Percentiles rank a stretch among this genome's conserved stretches.
These are phyloP conservation scores for Spergularia bocconei DNA, from an alignment of 148 eudicot genomes.

Conservation along the genomic window DNA sequence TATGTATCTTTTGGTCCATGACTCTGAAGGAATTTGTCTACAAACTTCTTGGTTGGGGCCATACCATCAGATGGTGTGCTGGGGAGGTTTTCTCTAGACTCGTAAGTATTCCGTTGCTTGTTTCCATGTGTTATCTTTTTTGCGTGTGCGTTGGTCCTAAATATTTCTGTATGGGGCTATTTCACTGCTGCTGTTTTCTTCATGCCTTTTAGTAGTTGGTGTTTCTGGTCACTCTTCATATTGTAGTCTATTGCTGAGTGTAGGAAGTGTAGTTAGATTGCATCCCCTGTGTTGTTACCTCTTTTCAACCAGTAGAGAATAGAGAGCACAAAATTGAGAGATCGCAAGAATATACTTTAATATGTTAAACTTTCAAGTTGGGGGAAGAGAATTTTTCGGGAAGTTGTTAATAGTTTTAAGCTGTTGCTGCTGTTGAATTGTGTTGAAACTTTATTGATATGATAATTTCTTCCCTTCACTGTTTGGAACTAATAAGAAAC, in stretches of 20 bases:
- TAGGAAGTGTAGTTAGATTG: neutral
- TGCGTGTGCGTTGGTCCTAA: neutral
- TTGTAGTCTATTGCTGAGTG: neutral
- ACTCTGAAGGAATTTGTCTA: conserved; percentile 75
- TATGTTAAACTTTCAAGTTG: neutral
- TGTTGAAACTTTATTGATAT: neutral
- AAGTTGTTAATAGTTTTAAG: neutral
- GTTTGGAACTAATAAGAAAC: neutral
- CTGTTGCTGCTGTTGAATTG: neutral
- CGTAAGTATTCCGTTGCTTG: conserved; percentile 48
- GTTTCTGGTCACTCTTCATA: neutral
- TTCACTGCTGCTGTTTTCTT: neutral
- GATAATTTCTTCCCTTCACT: neutral
- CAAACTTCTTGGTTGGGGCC: conserved; percentile 80
- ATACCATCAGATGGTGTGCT: conserved; percentile 79
- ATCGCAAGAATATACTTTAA: neutral
- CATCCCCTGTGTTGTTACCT: neutral
- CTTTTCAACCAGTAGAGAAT: neutral
- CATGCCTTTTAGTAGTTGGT: neutral
- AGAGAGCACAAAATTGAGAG: neutral
- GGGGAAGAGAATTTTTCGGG: neutral
- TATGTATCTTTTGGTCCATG: conserved; percentile 6
- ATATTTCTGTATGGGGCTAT: neutral
- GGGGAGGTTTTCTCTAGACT: conserved; percentile 53
- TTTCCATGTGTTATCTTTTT: neutral